Evolutionary conservation across 805 yeast genomes (phyloP).

Genomic region (Cephaloascus fragrans): DNA sequence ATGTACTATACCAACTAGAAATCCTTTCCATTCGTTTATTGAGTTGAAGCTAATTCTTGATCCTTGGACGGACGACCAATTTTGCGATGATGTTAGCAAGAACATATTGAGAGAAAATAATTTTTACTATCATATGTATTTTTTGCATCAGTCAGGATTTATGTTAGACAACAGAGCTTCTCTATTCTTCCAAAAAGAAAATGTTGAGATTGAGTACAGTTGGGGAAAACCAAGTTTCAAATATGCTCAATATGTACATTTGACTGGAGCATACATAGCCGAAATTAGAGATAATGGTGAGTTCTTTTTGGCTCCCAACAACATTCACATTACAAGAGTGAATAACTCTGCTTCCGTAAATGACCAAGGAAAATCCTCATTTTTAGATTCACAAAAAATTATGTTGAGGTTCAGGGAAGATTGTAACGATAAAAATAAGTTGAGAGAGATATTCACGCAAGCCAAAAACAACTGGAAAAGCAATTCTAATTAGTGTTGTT

Average conservation of each 20-base stretch:
- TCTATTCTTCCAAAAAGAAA: constrained; percentile 39
- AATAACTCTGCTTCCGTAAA: constrained; percentile 30
- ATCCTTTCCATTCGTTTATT: constrained; percentile 85
- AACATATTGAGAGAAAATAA: constrained; percentile 38
- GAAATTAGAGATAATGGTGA: constrained; percentile 76
- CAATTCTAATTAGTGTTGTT: constrained; percentile 10
- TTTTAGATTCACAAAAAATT: constrained; percentile 61
- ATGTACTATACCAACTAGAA: constrained; percentile 60
- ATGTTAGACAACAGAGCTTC: constrained; percentile 76
- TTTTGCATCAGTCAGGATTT: constrained; percentile 64
- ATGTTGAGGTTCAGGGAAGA: constrained; percentile 59
- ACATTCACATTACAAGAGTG: constrained; percentile 68
- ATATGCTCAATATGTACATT: constrained; percentile 83
- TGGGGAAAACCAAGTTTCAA: constrained; percentile 87
- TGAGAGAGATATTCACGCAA: constrained; percentile 46
- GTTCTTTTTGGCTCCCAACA: constrained; percentile 78
- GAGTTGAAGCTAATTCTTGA: constrained; percentile 55
- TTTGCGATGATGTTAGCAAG: constrained; percentile 19
- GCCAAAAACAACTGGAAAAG: constrained; percentile 42
- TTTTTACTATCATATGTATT: constrained; percentile 69
- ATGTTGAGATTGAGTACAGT: constrained; percentile 65
- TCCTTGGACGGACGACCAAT: constrained; percentile 61
- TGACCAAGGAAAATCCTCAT: constrained; percentile 19
- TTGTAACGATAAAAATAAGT: constrained; percentile 41
- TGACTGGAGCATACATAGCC: constrained; percentile 81